Evolutionary conservation across 306 rosid species (phyloP), one percentile per base, ranked within the genome.

Genomic region (Malus sylvestris): DNA sequence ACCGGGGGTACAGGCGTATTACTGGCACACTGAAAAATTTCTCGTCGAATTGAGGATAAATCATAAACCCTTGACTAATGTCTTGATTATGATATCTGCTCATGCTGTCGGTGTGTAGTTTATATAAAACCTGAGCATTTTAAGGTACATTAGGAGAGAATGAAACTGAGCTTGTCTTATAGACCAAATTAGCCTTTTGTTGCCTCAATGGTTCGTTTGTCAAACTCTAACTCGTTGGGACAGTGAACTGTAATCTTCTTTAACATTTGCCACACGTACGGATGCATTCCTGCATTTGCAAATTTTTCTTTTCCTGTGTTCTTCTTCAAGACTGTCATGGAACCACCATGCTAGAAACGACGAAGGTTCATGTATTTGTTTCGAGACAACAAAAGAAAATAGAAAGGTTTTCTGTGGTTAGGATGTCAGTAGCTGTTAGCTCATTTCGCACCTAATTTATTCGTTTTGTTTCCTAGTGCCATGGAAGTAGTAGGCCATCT

Each of bases 31-130:
- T 6, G 40, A 35, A 35, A 35, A 35, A 1, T 35, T 35, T 35
- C 8, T 7, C 40, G 62, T 55, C 18, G 59, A 67, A 53, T 52
- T 44, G 81, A 53, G 55, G 69, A 53, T 80, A 52, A 58, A 68
- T 46, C 73, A 53, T 80, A 59, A 58, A 76, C 57, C 70, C 77
- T 81, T 84, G 87, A 81, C 82, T 40, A 40, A 80, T 82, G 85
- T 57, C 76, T 61, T 82, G 72, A 52, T 85, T 22, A 44, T 75
- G 65, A 55, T 55, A 58, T 70, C 32, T 80, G 78, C 64, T 84
- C 67, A 78, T 72, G 78, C 81, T 22, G 66, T 70, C 73, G 45
- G 52, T 61, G 67, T 72, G 16, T 72, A 65, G 45, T 12, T 32
- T 65, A 49, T 29, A 51, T 44, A 73, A 72, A 69, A 68, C 69